Evolutionary conservation across 2,329 filamentous ascomycete genomes (phyloP), one percentile per base, ranked within the genome.

Genomic region (Cytospora piceicola): DNA sequence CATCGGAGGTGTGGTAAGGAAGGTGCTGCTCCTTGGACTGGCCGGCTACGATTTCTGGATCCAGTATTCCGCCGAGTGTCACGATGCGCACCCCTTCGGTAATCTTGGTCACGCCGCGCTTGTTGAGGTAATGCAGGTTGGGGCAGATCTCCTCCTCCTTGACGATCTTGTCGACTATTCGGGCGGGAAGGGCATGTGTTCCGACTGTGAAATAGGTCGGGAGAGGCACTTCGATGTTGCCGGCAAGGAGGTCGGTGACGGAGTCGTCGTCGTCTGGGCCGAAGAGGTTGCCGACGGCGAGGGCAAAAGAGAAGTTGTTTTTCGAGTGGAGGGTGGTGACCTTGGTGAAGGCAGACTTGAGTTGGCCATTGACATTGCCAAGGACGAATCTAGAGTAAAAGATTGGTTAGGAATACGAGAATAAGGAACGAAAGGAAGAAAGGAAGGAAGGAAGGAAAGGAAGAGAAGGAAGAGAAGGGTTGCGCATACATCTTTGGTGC

Each of bases 121-220:
- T 96, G 65, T 92, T 94, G 0, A 99, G 85, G 73, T 90, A 96
- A 77, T 92, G 92, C 14, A 99, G 85, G 74, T 99, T 98, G n/a
- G 90, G 85, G 75, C 93, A 97, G 22, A 99, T 84, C 71, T 89
- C 87, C 73, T 88, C 89, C 68, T 90, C 87, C 39, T 85, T 84
- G 73, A 92, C 85, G 61, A 98, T 84, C 75, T 88, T 93, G 73
- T 91, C 86, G 24, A 90, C 81, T 27, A 97, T 85, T 34, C 81
- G 79, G 3, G 82, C 77, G 0, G 95, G 95, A 7, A 99, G 82
- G n/a, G 89, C 79, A 56, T 83, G 83, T 46, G 82, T 88, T 70
- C 92, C 93, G 67, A 97, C 83, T 3, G 92, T 92, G 75, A 98
- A 99, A 79, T 99, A 99, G 11, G 91, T 96, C 1, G 94, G 89